These are phyloP conservation scores for Sisymbrium irio DNA, from an alignment of 345 rosid genomes.

Conservation along the genomic window DNA sequence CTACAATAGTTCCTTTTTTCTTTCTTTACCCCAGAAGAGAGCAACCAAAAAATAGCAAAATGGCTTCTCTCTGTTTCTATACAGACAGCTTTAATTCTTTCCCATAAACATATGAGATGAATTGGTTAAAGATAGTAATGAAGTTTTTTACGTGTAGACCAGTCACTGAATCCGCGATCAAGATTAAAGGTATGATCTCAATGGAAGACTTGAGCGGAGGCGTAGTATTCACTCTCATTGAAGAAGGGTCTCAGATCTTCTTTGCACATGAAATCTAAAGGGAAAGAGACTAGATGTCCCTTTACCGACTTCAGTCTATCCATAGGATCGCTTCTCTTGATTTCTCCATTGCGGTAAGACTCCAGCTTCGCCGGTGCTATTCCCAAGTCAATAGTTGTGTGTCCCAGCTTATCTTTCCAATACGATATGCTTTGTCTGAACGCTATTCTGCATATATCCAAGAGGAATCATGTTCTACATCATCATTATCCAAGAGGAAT, in stretches of 20 bases:
- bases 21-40: no score
- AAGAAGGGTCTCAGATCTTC: conserved; percentile 95
- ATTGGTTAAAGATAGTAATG: conserved; percentile 12
- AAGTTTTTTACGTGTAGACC: conserved; percentile 17
- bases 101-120: conserved; percentile 1
- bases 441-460: conserved; percentile 35
- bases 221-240: conserved; percentile 95
- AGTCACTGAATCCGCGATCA: neutral
- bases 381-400: conserved; percentile 89
- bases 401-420: conserved; percentile 81
- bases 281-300: conserved; percentile 94
- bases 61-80: no score
- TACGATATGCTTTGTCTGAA: conserved; percentile 59
- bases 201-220: conserved; percentile 89
- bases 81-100: no score
- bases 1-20: no score
- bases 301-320: conserved; percentile 60
- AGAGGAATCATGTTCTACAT: neutral
- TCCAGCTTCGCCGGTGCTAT: conserved; percentile 78
- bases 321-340: conserved; percentile 53
- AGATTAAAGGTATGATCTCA: conserved; percentile 30
- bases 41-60: no score
- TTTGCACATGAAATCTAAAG: conserved; percentile 85
- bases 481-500: neutral
- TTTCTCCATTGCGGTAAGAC: conserved; percentile 60